Conservation (phyloP, 169 alveolate species). For the Cryptosporidium ryanae region DNA sequence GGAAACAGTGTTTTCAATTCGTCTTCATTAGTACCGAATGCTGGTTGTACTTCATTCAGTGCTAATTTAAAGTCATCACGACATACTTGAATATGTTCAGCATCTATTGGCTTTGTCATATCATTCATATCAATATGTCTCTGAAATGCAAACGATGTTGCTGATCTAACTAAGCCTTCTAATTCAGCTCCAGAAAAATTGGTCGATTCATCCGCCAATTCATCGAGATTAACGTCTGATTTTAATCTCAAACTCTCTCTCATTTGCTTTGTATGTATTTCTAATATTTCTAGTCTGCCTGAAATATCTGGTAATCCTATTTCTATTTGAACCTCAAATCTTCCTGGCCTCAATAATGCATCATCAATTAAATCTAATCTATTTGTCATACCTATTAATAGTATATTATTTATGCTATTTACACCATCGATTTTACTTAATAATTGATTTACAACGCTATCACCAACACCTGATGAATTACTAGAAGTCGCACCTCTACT, state of each 20-base stretch:
- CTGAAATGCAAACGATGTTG: constrained; percentile 94
- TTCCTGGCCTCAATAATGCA: constrained; percentile 99
- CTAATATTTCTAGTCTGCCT: constrained; percentile 97
- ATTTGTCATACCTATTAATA: constrained; percentile 99
- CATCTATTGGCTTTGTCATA: constrained; percentile 81
- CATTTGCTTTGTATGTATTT: constrained; percentile 97
- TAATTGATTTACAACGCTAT: constrained; percentile 97
- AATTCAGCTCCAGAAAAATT: constrained; percentile 99
- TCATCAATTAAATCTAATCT: constrained; percentile 98
- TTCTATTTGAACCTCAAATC: constrained; percentile 98
- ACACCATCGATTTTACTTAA: constrained; percentile 99
- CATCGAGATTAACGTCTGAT: constrained; percentile 89
- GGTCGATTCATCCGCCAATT: constrained; percentile 93
- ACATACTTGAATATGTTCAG: constrained; percentile 82
- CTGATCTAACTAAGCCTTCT: constrained; percentile 94
- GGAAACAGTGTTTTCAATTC: constrained; percentile 80
- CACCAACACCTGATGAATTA: constrained; percentile 95
- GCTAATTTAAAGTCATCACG: constrained; percentile 94
- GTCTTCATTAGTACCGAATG: constrained; percentile 94
- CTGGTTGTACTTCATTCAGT: constrained; percentile 95
- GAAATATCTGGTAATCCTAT: constrained; percentile 97
- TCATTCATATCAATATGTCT: constrained; percentile 84
- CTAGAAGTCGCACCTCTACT: constrained; percentile 94
- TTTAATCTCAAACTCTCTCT: constrained; percentile 85
- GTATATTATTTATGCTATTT: constrained; percentile 95